These are phyloP conservation scores for Neocatenulostroma microsporum DNA, from an alignment of 2,329 filamentous ascomycete species.

Conservation along the genomic window DNA sequence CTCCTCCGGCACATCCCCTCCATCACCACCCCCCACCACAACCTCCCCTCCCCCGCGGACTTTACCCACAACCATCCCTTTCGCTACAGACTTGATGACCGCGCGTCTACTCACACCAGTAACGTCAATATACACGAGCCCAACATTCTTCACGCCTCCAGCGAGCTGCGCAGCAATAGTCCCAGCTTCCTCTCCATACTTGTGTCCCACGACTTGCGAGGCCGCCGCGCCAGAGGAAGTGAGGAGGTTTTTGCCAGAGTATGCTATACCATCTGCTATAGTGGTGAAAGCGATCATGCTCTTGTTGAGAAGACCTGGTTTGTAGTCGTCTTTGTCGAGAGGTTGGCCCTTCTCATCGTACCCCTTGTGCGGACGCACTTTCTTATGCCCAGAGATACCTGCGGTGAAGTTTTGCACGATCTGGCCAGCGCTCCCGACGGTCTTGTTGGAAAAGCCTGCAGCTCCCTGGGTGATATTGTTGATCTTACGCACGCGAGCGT, in stretches of 20 bases:
- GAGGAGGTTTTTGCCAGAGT: slow-evolving; percentile 72
- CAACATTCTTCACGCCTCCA: slow-evolving; percentile 89
- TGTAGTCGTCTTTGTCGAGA: slow-evolving; percentile 51
- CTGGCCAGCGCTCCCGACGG: slow-evolving; percentile 72
- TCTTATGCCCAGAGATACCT: slow-evolving; percentile 56
- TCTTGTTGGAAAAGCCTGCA: slow-evolving; percentile 73
- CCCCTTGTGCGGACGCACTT: slow-evolving; percentile 48
- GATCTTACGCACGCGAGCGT: slow-evolving; percentile 77
- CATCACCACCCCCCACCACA: slow-evolving; percentile 62
- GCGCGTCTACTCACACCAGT: slow-evolving; percentile 84
- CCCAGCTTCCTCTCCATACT: slow-evolving; percentile 79
- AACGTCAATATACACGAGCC: slow-evolving; percentile 93
- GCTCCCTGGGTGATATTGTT: slow-evolving; percentile 77
- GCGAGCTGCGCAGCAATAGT: slow-evolving; percentile 67
- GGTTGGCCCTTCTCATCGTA: slow-evolving; percentile 63
- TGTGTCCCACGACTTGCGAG: slow-evolving; percentile 78
- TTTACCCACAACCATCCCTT: slow-evolving; percentile 86
- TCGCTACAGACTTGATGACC: slow-evolving; percentile 88
- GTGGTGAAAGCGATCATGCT: slow-evolving; percentile 94
- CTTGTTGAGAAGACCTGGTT: slow-evolving; percentile 90
- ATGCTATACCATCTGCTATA: slow-evolving; percentile 85
- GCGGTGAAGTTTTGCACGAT: slow-evolving; percentile 89
- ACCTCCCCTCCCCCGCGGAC: slow-evolving; percentile 67
- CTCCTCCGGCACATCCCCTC: slow-evolving; percentile 35
- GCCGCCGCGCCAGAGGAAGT: slow-evolving; percentile 68